Conservation (phyloP, 495 filamentous ascomycete genomes). For the Tuber microsphaerosporum region DNA sequence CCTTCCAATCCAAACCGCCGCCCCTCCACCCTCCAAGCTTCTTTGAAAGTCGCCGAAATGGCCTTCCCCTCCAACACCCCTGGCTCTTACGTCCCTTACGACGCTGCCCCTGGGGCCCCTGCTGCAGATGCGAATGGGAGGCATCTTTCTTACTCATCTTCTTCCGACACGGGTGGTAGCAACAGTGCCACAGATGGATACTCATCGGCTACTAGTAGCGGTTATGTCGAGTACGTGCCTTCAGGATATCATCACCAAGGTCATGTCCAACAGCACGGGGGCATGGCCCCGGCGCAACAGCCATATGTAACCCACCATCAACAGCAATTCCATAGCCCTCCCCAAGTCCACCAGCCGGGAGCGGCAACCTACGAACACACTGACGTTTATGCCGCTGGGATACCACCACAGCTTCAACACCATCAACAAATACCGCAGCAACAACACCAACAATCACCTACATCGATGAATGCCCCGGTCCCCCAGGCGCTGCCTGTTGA, state of each 20-base stretch:
- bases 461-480: slow-evolving; percentile 16
- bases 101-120: background rate
- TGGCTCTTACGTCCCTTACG: slow-evolving; percentile 21
- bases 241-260: slow-evolving; percentile 16
- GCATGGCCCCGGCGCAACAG: background rate
- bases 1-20: background rate
- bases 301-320: slow-evolving; percentile 7
- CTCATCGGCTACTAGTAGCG: slow-evolving; percentile 25
- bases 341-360: slow-evolving; percentile 11
- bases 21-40: slow-evolving; percentile 1
- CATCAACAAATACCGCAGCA: slow-evolving; percentile 20
- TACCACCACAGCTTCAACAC: slow-evolving; percentile 22
- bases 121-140: slow-evolving; percentile 12
- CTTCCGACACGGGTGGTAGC: slow-evolving; percentile 13
- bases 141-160: slow-evolving; percentile 13
- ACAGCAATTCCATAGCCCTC: slow-evolving; percentile 13
- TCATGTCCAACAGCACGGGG: slow-evolving; percentile 8
- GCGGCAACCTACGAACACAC: slow-evolving; percentile 15
- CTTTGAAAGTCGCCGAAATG: slow-evolving; percentile 30
- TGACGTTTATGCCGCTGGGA: slow-evolving; percentile 15
- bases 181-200: slow-evolving; percentile 24
- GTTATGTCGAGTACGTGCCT: slow-evolving; percentile 22
- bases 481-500: slow-evolving; percentile 23
- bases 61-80: slow-evolving; percentile 23
- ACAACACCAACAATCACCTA: slow-evolving; percentile 21